Base-by-base conservation (phyloP, 805 yeast species). In the Blastobotrys muscicola region DNA sequence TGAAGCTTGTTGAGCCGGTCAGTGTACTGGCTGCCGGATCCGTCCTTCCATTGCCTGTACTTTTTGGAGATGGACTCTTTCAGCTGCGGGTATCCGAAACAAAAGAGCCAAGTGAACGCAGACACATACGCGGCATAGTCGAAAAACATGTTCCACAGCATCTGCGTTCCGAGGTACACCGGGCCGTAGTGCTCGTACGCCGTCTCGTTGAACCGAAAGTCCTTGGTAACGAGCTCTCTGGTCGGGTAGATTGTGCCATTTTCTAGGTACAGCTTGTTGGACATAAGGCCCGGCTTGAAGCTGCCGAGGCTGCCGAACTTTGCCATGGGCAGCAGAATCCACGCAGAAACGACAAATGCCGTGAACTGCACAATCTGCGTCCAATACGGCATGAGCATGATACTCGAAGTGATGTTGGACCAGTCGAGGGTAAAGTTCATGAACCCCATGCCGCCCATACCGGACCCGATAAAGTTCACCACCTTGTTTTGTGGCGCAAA, bases 371-470 rank as follows among this genome's bases (percentile, higher is more conserved):
- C 29, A 4, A 44, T 41, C 37, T 44, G 47, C n/a, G 47, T 44
- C 47, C 47, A 44, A 36, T 44, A 44, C 11, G 47, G 47, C 31
- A 20, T 33, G 34, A 41, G 38, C 47, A 44, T 44, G 26, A 44
- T 44, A 13, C 16, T 29, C 13, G 44, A 40, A 3, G 47, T 44
- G 30, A 44, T 44, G 36, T 44, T 44, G 30, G 37, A 26, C 47
- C 47, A 44, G 32, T 44, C 47, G 3, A 44, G 32, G 20, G 47
- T 41, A 13, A 44, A 30, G 33, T 44, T 44, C 20, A 44, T 10
- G 34, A 44, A 44, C 9, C 47, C 47, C 47, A 44, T 44, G 16
- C 47, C 47, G 7, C 47, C 47, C 41, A 44, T 35, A 15, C 47
- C 47, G 11, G 44, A 34, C 29, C 47, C 47, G 10, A 44, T 41